Evolutionary conservation across 2,329 filamentous ascomycete genomes (phyloP).

Genomic region (Colletotrichum plurivorum): DNA sequence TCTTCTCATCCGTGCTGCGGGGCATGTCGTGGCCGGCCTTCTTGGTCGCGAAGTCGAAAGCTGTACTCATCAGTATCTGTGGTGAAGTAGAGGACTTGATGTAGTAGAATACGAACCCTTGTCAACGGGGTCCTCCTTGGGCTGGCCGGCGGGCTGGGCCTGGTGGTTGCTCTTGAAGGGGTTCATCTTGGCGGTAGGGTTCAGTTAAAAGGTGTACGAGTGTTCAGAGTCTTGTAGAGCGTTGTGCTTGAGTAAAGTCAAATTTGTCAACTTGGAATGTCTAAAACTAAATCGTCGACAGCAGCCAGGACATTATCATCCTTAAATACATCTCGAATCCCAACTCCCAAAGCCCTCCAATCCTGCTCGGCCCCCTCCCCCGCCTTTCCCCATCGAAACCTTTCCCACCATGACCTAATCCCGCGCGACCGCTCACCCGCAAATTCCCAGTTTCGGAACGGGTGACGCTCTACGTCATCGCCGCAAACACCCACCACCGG

Average conservation of each 20-base stretch:
- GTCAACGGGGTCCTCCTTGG: constrained; percentile 54
- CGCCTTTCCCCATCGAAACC: constrained; percentile 18
- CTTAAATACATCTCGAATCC: constrained; percentile 6
- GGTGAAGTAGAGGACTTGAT: background rate
- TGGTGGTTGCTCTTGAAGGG: constrained; percentile 30
- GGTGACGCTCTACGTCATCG: constrained; percentile 16
- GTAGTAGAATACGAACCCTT: constrained; percentile 49
- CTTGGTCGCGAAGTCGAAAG: constrained; percentile 48
- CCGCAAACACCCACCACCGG: background rate
- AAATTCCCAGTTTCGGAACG: constrained; percentile 30
- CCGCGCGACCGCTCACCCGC: background rate
- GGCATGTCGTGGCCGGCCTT: constrained; percentile 54
- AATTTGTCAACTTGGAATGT: too few relatives aligned
- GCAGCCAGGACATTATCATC: background rate
- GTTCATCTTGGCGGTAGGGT: constrained; percentile 14
- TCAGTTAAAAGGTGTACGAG: too few relatives aligned
- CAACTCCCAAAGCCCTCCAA: background rate
- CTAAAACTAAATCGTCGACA: background rate
- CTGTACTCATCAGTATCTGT: constrained; percentile 40
- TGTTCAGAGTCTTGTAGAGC: background rate
- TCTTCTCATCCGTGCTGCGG: constrained; percentile 54
- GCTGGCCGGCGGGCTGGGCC: constrained; percentile 14
- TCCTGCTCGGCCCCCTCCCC: constrained; percentile 20
- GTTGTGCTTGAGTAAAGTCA: too few relatives aligned
- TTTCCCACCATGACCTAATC: constrained; percentile 31